A percentile compares a stretch with the other conserved stretches of the same genome.
phyloP scores from a whole-genome alignment of 1,284 basidiomycete species.

The Cerrena zonata region DNA sequence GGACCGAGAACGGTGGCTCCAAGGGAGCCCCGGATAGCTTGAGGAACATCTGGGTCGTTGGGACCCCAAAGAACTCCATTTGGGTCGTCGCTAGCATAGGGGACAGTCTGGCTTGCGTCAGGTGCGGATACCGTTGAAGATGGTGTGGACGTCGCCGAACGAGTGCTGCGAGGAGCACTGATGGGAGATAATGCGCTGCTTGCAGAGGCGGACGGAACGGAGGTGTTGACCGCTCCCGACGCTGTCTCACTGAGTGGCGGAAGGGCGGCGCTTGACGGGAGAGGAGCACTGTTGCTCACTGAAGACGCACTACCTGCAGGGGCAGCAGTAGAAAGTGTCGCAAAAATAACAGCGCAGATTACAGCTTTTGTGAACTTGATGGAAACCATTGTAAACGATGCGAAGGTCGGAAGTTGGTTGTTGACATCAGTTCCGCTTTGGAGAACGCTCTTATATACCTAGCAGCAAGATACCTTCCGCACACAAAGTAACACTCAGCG shows the following conservation, averaged over 20 bases:
- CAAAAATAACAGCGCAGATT: conserved; percentile 17
- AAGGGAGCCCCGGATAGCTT: conserved; percentile 36
- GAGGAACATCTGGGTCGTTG: conserved; percentile 23
- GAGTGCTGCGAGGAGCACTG: background rate
- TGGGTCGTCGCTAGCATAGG: conserved; percentile 46
- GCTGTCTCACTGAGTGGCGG: conserved; percentile 2
- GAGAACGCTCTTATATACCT: conserved; percentile 11
- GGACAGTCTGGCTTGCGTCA: conserved; percentile 32
- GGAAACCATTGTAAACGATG: conserved; percentile 10
- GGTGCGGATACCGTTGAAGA: conserved; percentile 8
- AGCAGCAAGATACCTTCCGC: background rate
- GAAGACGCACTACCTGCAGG: conserved; percentile 12
- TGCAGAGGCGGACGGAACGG: background rate
- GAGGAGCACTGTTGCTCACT: background rate
- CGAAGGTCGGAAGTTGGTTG: conserved; percentile 13
- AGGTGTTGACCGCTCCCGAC: background rate
- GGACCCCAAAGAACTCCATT: conserved; percentile 40
- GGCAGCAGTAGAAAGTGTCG: conserved; percentile 12
- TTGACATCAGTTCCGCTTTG: background rate
- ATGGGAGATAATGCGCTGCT: background rate
- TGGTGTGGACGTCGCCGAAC: background rate
- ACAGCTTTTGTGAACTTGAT: conserved; percentile 18
- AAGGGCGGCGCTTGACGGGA: conserved; percentile 9
- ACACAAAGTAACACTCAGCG: background rate
- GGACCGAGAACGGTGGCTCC: conserved; percentile 56